phyloP scores from a whole-genome alignment of 2,329 filamentous ascomycete species.

The Mollisia scopiformis region DNA sequence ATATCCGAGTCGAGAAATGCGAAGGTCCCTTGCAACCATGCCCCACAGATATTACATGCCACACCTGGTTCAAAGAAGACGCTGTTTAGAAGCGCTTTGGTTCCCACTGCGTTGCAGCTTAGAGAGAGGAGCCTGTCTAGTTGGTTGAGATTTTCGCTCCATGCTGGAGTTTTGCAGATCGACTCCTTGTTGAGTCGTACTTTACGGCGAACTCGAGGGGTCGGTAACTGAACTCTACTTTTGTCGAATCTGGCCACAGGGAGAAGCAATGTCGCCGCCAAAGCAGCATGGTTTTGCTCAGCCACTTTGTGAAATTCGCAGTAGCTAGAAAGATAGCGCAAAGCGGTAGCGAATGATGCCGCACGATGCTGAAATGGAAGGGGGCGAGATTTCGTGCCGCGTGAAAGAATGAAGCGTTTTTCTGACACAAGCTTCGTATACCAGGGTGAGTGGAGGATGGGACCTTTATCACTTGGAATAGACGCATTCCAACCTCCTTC shows the following conservation, averaged over 20 bases:
- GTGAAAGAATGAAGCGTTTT: slow-evolving; percentile 22
- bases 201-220: slow-evolving; percentile 20
- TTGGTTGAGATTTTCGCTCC: slow-evolving; percentile 14
- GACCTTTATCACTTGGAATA: slow-evolving; percentile 25
- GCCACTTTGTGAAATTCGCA: slow-evolving; percentile 31
- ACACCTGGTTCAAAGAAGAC: slow-evolving; percentile 27
- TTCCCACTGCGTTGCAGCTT: slow-evolving; percentile 28
- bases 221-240: slow-evolving; percentile 20
- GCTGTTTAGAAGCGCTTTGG: slow-evolving; percentile 26
- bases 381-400: slow-evolving; percentile 14
- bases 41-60: slow-evolving; percentile 26
- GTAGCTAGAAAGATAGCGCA: slow-evolving; percentile 33
- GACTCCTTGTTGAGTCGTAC: slow-evolving; percentile 15
- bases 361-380: slow-evolving; percentile 20
- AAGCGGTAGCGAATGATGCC: slow-evolving; percentile 28
- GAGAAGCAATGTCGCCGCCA: slow-evolving; percentile 34
- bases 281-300: slow-evolving; percentile 33
- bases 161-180: slow-evolving; percentile 10
- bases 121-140: slow-evolving; percentile 22
- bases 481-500: slow-evolving; percentile 32
- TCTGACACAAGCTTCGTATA: slow-evolving; percentile 24
- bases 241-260: slow-evolving; percentile 34
- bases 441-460: slow-evolving; percentile 31
- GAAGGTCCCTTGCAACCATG: slow-evolving; percentile 27
- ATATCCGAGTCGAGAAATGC: slow-evolving; percentile 27